Percentiles rank a stretch among this genome's conserved stretches.
phyloP scores from a whole-genome alignment of 164 flowering plant species.

The Tetrastigma voinierianum region DNA sequence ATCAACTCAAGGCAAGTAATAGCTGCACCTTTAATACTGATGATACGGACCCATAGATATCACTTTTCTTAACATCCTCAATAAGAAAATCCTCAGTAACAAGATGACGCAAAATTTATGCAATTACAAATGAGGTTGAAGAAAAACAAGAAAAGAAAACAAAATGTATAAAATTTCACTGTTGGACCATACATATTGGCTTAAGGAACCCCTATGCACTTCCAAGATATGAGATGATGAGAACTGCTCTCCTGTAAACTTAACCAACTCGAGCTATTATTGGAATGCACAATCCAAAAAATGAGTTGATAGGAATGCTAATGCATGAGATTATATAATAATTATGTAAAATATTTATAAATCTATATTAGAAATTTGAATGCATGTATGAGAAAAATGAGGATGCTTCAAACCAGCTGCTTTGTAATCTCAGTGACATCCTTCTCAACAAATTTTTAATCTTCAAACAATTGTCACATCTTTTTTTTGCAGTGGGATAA shows the following conservation, averaged over 20 bases:
- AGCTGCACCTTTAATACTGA: conserved; percentile 65
- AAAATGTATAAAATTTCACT: neutral
- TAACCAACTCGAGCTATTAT: conserved; percentile 80
- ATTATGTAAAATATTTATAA: neutral
- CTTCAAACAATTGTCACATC: conserved; percentile 86
- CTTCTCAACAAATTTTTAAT: conserved; percentile 56
- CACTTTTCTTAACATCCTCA: too few species aligned
- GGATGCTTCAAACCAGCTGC: conserved; percentile 60
- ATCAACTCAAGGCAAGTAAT: neutral
- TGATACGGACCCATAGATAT: too few species aligned
- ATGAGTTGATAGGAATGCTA: neutral
- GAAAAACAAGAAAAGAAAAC: neutral
- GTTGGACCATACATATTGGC: conserved; percentile 59
- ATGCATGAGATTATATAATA: too few species aligned
- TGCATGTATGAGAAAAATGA: neutral
- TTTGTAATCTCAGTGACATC: conserved; percentile 73
- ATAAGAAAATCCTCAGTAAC: conserved; percentile 79
- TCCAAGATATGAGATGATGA: conserved; percentile 91
- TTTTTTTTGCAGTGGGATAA: conserved; percentile 63
- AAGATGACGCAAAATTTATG: conserved; percentile 58
- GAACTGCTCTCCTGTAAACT: conserved; percentile 60
- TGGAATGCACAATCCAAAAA: conserved; percentile 12
- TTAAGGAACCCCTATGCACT: conserved; percentile 88
- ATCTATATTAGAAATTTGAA: neutral
- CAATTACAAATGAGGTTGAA: neutral